phyloP scores from a whole-genome alignment of 768 basidiomycete species.

The Mycena rebaudengoi region DNA sequence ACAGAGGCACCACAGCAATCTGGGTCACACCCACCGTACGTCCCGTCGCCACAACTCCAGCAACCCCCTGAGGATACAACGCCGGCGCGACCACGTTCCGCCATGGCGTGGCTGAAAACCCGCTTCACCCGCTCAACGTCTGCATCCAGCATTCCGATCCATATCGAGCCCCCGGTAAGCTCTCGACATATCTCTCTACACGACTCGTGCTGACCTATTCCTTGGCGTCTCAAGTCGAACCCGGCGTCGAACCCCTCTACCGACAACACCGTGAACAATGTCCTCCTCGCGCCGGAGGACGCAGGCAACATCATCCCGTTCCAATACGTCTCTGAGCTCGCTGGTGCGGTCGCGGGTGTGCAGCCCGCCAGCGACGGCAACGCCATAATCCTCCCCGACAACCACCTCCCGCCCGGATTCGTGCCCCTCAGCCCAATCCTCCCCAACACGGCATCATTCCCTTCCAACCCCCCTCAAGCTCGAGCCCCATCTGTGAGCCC shows the following conservation, averaged over 20 bases:
- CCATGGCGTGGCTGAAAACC: conserved; percentile 32
- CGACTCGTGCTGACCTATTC: neutral
- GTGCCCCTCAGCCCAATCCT: conserved; percentile 46
- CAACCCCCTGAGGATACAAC: neutral
- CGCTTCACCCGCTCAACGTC: conserved; percentile 42
- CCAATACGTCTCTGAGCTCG: conserved; percentile 15
- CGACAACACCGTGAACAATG: conserved; percentile 41
- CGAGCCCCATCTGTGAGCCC: conserved; percentile 2
- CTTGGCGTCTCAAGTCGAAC: conserved; percentile 42
- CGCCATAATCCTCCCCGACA: conserved; percentile 37
- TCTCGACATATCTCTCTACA: neutral
- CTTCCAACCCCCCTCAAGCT: neutral
- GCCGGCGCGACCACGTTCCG: conserved; percentile 24
- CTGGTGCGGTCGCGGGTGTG: conserved; percentile 2
- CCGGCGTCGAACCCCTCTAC: conserved; percentile 47
- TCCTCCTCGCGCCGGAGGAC: conserved; percentile 54
- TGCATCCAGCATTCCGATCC: conserved; percentile 46
- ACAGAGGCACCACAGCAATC: neutral
- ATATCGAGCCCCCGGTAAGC: conserved; percentile 57
- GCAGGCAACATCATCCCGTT: conserved; percentile 35
- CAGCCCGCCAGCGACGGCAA: conserved; percentile 13
- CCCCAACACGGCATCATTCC: neutral
- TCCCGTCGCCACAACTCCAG: neutral
- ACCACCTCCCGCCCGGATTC: conserved; percentile 47
- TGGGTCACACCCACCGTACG: no score